Evolutionary conservation across 768 basidiomycete genomes (phyloP).

Genomic region (Lactarius sp.): DNA sequence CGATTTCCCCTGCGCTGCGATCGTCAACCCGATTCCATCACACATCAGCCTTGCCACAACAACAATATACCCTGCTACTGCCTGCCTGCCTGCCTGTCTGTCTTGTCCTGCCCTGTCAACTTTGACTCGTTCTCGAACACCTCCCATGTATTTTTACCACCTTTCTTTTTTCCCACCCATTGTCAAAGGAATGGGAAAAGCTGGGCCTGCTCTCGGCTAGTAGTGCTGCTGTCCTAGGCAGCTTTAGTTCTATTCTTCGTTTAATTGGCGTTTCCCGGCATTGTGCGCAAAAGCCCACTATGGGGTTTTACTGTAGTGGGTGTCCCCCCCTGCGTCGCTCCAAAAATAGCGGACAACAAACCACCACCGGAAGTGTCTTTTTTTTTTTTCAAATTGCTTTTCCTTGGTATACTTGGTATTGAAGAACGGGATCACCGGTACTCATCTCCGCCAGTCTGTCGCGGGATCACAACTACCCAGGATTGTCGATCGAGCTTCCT

Average conservation of each 20-base stretch:
- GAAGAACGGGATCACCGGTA: conserved; percentile 16
- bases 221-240: too few relatives aligned
- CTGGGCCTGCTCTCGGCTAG: neutral
- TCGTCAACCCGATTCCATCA: conserved; percentile 23
- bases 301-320: too few relatives aligned
- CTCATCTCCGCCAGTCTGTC: conserved; percentile 12
- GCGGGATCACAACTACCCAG: conserved; percentile 18
- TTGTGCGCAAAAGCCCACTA: neutral
- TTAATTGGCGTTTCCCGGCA: neutral
- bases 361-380: neutral
- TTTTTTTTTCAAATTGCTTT: neutral
- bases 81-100: too few relatives aligned
- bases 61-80: too few relatives aligned
- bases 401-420: neutral
- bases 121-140: neutral
- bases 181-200: neutral
- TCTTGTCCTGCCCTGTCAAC: neutral
- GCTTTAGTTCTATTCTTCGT: neutral
- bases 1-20: conserved; percentile 22
- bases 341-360: too few relatives aligned
- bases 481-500: conserved; percentile 17
- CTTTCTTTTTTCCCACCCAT: neutral
- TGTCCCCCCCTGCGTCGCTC: too few relatives aligned
- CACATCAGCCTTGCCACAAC: neutral
- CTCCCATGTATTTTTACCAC: neutral